phyloP scores from a whole-genome alignment of 2,329 filamentous ascomycete genomes.

The Penicillium brevicompactum region DNA sequence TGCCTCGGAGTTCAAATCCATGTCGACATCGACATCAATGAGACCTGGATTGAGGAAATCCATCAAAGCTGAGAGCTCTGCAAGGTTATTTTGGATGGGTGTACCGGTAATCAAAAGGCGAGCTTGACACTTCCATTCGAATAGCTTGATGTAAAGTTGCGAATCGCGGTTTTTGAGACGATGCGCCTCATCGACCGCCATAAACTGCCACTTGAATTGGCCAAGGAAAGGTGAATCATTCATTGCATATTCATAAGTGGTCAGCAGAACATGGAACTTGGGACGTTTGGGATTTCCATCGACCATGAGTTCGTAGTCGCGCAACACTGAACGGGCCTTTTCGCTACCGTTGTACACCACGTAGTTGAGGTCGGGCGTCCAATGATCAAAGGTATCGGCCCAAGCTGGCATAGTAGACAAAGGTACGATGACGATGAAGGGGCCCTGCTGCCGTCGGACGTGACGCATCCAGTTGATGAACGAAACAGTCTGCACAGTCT shows the following conservation, averaged over 20 bases:
- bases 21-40: conserved; percentile 85
- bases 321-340: conserved; percentile 80
- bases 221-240: conserved; percentile 81
- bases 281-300: conserved; percentile 84
- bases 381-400: conserved; percentile 96
- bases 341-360: conserved; percentile 94
- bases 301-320: conserved; percentile 84
- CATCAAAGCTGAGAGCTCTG: conserved; percentile 86
- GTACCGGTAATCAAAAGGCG: conserved; percentile 94
- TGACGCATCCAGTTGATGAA: conserved; percentile 98
- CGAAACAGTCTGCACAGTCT: conserved; percentile 95
- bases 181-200: conserved; percentile 95
- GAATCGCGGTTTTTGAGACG: conserved; percentile 95
- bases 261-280: conserved; percentile 97
- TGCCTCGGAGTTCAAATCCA: conserved; percentile 78
- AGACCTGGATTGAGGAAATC: conserved; percentile 97
- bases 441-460: conserved; percentile 84
- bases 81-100: conserved; percentile 94
- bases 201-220: conserved; percentile 94
- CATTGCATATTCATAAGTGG: conserved; percentile 95
- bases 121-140: conserved; percentile 84
- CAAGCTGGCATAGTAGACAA: conserved; percentile 96
- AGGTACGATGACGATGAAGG: conserved; percentile 95
- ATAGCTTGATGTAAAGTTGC: conserved; percentile 82
- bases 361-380: conserved; percentile 95